Percentiles rank a stretch among this genome's conserved stretches.
Conservation (phyloP, 2,329 filamentous ascomycete species). For the Leptodontidium sp. region DNA sequence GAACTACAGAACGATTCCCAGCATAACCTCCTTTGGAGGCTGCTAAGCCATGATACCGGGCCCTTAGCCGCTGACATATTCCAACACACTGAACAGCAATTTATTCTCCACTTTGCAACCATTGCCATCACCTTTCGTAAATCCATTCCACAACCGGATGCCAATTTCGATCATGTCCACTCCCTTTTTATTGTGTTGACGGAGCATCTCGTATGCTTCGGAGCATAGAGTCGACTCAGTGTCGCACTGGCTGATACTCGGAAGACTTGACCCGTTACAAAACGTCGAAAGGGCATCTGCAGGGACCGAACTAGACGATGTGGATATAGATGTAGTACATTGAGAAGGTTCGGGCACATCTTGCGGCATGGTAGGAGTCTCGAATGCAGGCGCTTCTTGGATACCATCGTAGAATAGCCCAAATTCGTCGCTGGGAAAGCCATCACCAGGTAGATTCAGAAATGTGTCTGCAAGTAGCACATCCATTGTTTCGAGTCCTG, state of each 20-base stretch:
- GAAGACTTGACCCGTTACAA: conserved; percentile 8
- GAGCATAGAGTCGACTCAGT: conserved; percentile 23
- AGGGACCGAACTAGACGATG: background rate
- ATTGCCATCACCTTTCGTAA: conserved; percentile 14
- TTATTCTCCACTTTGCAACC: conserved; percentile 27
- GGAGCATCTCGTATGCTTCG: conserved; percentile 24
- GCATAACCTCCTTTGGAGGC: background rate
- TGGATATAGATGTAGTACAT: too few species aligned
- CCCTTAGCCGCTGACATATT: conserved; percentile 20
- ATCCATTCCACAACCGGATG: conserved; percentile 26
- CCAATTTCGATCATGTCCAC: conserved; percentile 30
- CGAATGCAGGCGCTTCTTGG: background rate
- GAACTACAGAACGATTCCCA: conserved; percentile 6
- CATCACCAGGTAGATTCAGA: background rate
- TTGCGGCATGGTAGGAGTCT: background rate
- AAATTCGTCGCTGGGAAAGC: background rate
- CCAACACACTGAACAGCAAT: conserved; percentile 21
- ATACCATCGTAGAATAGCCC: background rate
- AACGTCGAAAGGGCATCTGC: background rate
- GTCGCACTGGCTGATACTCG: conserved; percentile 4
- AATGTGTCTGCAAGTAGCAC: background rate
- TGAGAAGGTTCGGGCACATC: background rate
- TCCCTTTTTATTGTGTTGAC: conserved; percentile 24
- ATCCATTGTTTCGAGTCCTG: background rate
- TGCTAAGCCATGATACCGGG: background rate